A percentile compares a stretch with the other conserved stretches of the same genome.
These are phyloP conservation scores for Xylaria sp. DNA, from an alignment of 2,329 filamentous ascomycete species.

Conservation along the genomic window DNA sequence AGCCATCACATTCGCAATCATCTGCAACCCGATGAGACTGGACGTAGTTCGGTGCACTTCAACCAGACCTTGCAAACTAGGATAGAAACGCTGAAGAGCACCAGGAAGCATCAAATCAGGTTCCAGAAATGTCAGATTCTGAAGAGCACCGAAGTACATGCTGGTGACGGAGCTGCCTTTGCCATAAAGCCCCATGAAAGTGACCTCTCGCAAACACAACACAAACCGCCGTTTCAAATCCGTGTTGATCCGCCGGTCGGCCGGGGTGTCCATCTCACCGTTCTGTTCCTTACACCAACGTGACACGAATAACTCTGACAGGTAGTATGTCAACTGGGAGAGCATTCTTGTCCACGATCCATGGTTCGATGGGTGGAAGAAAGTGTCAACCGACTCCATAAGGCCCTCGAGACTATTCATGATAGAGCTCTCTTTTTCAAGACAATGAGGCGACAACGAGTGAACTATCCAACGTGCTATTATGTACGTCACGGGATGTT, in stretches of 20 bases:
- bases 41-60: conserved; percentile 97
- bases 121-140: conserved; percentile 89
- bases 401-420: conserved; percentile 88
- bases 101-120: conserved; percentile 92
- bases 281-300: conserved; percentile 96
- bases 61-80: conserved; percentile 93
- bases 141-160: conserved; percentile 89
- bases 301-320: conserved; percentile 96
- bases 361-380: conserved; percentile 98
- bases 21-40: conserved; percentile 89
- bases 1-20: conserved; percentile 90
- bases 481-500: conserved; percentile 90
- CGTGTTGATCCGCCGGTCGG: conserved; percentile 80
- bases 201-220: conserved; percentile 86
- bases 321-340: conserved; percentile 88
- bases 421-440: conserved; percentile 81
- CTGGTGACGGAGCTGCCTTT: conserved; percentile 93
- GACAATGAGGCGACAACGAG: conserved; percentile 86
- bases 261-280: conserved; percentile 87
- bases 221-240: conserved; percentile 92
- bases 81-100: conserved; percentile 94
- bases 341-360: conserved; percentile 91
- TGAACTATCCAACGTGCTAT: conserved; percentile 93
- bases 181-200: conserved; percentile 97
- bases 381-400: conserved; percentile 95